phyloP scores from a whole-genome alignment of 2,329 filamentous ascomycete genomes.

The Aspergillus pseudoterreus region DNA sequence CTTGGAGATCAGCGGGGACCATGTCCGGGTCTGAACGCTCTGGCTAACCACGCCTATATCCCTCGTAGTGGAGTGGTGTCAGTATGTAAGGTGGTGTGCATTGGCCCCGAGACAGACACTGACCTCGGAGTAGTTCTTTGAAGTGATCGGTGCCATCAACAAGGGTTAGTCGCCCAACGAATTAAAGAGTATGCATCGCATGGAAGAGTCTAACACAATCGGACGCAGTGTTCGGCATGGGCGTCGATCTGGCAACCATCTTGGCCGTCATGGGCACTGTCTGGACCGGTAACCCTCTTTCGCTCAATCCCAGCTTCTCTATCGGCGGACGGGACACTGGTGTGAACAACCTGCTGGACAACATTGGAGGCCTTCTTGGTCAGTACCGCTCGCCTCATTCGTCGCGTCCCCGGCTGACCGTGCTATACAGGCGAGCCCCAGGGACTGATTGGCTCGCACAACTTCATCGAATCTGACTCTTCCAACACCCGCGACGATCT shows the following conservation, averaged over 20 bases:
- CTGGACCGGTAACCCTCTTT: slow-evolving; percentile 50
- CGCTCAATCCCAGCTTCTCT: slow-evolving; percentile 49
- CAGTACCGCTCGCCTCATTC: slow-evolving; percentile 4
- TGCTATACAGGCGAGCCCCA: slow-evolving; percentile 37
- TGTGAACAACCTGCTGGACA: slow-evolving; percentile 41
- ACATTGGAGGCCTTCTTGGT: slow-evolving; percentile 44
- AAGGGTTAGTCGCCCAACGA: slow-evolving; percentile 19
- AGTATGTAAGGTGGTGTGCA: slow-evolving; percentile 12
- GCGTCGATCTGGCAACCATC: slow-evolving; percentile 40
- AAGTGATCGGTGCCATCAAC: slow-evolving; percentile 34
- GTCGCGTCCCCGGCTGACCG: not conserved
- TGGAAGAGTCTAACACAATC: not conserved
- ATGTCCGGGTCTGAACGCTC: slow-evolving; percentile 42
- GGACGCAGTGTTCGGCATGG: slow-evolving; percentile 46
- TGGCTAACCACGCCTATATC: slow-evolving; percentile 44
- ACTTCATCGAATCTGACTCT: slow-evolving; percentile 53
- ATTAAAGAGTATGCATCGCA: not conserved
- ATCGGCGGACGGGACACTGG: slow-evolving; percentile 46
- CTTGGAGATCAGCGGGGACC: slow-evolving; percentile 38
- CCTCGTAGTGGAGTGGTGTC: slow-evolving; percentile 37
- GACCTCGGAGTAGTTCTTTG: slow-evolving; percentile 20
- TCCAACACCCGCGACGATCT: slow-evolving; percentile 53
- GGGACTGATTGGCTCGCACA: slow-evolving; percentile 52
- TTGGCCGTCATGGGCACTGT: slow-evolving; percentile 47
- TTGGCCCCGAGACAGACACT: not conserved